Conservation (phyloP, 352 stramenopile species). For the Phytopythium aichiense region DNA sequence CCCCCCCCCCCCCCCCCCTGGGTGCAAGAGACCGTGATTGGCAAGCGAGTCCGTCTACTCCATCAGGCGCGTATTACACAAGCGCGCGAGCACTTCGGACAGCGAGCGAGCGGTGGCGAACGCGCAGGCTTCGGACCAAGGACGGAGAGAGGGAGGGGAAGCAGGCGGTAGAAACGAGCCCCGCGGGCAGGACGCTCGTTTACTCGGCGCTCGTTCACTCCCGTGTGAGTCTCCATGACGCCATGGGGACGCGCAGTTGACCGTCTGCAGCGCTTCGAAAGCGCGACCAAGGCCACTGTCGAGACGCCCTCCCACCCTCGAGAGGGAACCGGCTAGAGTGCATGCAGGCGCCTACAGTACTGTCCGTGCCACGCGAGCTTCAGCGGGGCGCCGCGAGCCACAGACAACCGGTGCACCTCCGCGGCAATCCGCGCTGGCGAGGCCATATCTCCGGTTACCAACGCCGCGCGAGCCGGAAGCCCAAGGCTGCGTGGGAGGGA, state of each 20-base stretch:
- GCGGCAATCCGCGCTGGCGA: slow-evolving; percentile 3
- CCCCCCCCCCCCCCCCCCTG: too few relatives aligned
- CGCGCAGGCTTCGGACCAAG: too few relatives aligned
- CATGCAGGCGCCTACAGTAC: too few relatives aligned
- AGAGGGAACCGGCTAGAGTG: not conserved
- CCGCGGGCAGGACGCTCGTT: not conserved
- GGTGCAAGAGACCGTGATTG: not conserved
- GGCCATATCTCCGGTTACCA: slow-evolving; percentile 5
- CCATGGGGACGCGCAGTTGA: not conserved
- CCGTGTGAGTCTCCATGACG: too few relatives aligned
- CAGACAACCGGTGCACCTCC: not conserved
- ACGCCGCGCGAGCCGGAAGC: not conserved
- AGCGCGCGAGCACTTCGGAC: not conserved
- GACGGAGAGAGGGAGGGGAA: not conserved
- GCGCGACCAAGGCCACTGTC: not conserved
- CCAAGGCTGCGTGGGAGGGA: too few relatives aligned
- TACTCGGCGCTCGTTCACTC: too few relatives aligned
- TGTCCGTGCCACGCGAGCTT: not conserved
- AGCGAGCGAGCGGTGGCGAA: not conserved
- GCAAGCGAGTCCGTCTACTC: not conserved
- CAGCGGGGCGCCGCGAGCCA: not conserved
- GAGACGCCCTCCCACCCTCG: not conserved
- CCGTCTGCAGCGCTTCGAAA: too few relatives aligned
- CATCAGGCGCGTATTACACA: not conserved
- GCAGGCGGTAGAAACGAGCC: not conserved